Evolutionary conservation across 495 filamentous ascomycete genomes (phyloP).

Genomic region (Penicillium nucicola): DNA sequence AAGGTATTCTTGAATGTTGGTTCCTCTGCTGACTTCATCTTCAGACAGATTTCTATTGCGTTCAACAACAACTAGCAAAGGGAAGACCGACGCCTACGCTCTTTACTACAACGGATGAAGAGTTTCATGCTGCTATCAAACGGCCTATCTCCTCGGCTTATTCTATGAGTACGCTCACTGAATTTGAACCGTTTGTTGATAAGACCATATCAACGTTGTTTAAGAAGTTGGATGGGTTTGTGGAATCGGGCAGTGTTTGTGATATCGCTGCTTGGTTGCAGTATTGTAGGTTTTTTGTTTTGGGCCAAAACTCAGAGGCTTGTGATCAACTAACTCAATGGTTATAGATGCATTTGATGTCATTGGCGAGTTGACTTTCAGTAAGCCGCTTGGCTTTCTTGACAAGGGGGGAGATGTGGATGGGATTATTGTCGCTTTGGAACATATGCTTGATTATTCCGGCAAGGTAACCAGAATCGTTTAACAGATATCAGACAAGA

Average conservation of each 20-base stretch:
- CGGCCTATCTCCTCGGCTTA: conserved; percentile 38
- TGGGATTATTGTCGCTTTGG: conserved; percentile 24
- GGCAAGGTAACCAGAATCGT: conserved; percentile 5
- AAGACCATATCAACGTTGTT: conserved; percentile 29
- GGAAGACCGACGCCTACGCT: conserved; percentile 24
- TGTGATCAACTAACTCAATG: not conserved
- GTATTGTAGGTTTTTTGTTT: conserved; percentile 25
- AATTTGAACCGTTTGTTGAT: conserved; percentile 38
- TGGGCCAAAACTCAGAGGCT: too few species aligned
- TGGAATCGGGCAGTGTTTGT: conserved; percentile 14
- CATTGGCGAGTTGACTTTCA: conserved; percentile 36
- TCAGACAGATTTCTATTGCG: conserved; percentile 30
- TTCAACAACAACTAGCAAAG: conserved; percentile 18
- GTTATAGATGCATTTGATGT: conserved; percentile 39
- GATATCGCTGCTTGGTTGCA: conserved; percentile 44
- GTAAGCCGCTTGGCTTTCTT: conserved; percentile 38
- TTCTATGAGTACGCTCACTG: conserved; percentile 33
- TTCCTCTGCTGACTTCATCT: conserved; percentile 1
- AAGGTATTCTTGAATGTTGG: too few species aligned
- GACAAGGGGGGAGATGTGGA: conserved; percentile 34
- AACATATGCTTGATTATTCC: conserved; percentile 16
- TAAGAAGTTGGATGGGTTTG: conserved; percentile 33
- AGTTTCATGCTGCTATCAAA: conserved; percentile 35
- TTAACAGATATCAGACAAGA: not conserved
- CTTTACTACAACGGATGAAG: conserved; percentile 40